phyloP scores from a whole-genome alignment of 1,284 basidiomycete species.

The Leccinum brunneo-olivaceum region DNA sequence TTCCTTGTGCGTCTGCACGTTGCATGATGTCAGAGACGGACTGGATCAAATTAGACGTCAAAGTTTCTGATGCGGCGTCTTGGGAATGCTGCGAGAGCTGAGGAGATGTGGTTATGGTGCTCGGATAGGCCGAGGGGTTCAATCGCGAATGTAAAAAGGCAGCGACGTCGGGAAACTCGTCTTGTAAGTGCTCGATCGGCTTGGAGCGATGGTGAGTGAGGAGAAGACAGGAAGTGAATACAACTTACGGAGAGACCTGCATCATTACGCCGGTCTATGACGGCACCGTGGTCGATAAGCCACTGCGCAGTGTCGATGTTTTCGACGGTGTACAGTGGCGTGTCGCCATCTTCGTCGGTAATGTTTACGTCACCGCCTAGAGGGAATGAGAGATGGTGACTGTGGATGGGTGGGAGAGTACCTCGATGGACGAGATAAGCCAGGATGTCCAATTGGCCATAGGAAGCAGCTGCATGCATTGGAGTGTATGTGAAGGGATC shows the following conservation, averaged over 20 bases:
- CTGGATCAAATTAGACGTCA: conserved; percentile 64
- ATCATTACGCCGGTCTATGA: conserved; percentile 53
- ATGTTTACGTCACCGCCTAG: conserved; percentile 83
- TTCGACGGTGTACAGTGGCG: conserved; percentile 88
- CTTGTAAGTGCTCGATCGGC: conserved; percentile 69
- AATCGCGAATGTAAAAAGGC: conserved; percentile 53
- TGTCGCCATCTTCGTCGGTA: conserved; percentile 83
- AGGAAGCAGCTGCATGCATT: conserved; percentile 94
- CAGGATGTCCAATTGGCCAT: conserved; percentile 73
- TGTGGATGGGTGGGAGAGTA: conserved; percentile 22
- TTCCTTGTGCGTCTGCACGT: conserved; percentile 56
- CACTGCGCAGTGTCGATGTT: conserved; percentile 70
- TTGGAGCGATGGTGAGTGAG: conserved; percentile 27
- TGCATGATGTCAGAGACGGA: conserved; percentile 63
- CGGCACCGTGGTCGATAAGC: conserved; percentile 79
- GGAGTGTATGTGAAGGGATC: conserved; percentile 84
- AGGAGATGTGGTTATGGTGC: conserved; percentile 12
- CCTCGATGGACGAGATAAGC: conserved; percentile 74
- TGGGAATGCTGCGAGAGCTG: conserved; percentile 61
- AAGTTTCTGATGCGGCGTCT: conserved; percentile 58
- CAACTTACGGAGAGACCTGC: conserved; percentile 71
- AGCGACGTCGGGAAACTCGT: conserved; percentile 78
- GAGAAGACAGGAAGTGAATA: background rate
- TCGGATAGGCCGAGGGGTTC: conserved; percentile 24
- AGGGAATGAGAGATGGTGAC: conserved; percentile 4